Percentiles rank a stretch among this genome's conserved stretches.
Evolutionary conservation across 306 rosid species (phyloP).

Genomic region (Urtica urens): DNA sequence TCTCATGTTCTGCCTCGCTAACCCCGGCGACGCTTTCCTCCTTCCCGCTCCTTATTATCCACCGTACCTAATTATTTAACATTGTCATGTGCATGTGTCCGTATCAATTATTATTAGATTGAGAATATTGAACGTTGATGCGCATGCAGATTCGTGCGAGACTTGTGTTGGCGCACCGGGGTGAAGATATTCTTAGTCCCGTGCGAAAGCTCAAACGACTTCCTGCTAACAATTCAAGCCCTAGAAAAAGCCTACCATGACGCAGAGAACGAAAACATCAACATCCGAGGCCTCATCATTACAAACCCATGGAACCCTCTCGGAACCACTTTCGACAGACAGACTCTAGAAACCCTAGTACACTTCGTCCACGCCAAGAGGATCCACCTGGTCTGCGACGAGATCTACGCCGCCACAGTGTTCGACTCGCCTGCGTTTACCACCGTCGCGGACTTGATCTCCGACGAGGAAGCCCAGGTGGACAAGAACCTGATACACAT

Average conservation of each 20-base stretch:
- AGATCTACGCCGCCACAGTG: slow-evolving; percentile 79
- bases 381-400: slow-evolving; percentile 79
- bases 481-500: slow-evolving; percentile 58
- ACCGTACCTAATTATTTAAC: slow-evolving; percentile 67
- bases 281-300: slow-evolving; percentile 58
- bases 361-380: slow-evolving; percentile 46
- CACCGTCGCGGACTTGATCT: slow-evolving; percentile 49
- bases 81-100: no score
- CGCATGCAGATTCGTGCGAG: slow-evolving; percentile 54
- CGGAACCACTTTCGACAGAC: slow-evolving; percentile 53
- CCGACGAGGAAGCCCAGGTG: slow-evolving; percentile 38
- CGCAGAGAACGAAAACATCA: slow-evolving; percentile 44
- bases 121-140: no score
- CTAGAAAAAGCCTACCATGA: slow-evolving; percentile 53
- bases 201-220: slow-evolving; percentile 63
- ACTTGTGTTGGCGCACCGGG: slow-evolving; percentile 73
- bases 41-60: slow-evolving; percentile 90
- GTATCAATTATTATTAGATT: no score
- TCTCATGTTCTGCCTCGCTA: slow-evolving; percentile 74
- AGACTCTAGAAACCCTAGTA: slow-evolving; percentile 48
- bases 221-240: slow-evolving; percentile 49
- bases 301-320: slow-evolving; percentile 89
- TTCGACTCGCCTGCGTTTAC: slow-evolving; percentile 38
- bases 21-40: slow-evolving; percentile 81
- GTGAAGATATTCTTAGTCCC: slow-evolving; percentile 47